A percentile compares a stretch with the other conserved stretches of the same genome.
Evolutionary conservation across 441 rosid species (phyloP).

Genomic region (Erysimum cheiri): DNA sequence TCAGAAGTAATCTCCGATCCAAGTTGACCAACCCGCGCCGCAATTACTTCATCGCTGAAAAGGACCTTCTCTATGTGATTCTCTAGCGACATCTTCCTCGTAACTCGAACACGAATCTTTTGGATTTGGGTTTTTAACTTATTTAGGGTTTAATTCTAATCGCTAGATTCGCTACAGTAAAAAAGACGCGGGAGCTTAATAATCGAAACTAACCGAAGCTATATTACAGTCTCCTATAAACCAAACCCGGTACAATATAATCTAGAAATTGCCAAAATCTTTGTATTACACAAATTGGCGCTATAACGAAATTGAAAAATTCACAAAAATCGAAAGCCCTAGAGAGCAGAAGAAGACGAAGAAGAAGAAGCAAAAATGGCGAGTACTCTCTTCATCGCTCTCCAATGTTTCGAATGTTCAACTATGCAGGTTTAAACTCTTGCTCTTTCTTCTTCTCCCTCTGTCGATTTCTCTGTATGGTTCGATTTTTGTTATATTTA

Average conservation of each 20-base stretch:
- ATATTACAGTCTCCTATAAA: neutral
- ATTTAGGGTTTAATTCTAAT: neutral
- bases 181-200: conserved; percentile 38
- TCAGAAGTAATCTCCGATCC: conserved; percentile 62
- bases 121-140: neutral
- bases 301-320: conserved; percentile 28
- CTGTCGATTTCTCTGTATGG: neutral
- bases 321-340: neutral
- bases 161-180: neutral
- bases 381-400: conserved; percentile 58
- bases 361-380: conserved; percentile 46
- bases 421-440: conserved; percentile 71
- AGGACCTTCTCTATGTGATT: conserved; percentile 72
- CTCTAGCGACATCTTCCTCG: conserved; percentile 52
- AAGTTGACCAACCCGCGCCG: conserved; percentile 64
- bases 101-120: neutral
- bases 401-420: conserved; percentile 81
- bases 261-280: neutral
- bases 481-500: neutral
- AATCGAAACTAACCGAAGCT: conserved; percentile 15
- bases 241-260: conserved; percentile 13
- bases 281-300: neutral
- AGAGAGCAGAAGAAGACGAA: conserved; percentile 7
- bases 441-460: conserved; percentile 5
- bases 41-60: conserved; percentile 59